These are phyloP conservation scores for Saccharata proteae DNA, from an alignment of 2,329 filamentous ascomycete species.

Conservation along the genomic window DNA sequence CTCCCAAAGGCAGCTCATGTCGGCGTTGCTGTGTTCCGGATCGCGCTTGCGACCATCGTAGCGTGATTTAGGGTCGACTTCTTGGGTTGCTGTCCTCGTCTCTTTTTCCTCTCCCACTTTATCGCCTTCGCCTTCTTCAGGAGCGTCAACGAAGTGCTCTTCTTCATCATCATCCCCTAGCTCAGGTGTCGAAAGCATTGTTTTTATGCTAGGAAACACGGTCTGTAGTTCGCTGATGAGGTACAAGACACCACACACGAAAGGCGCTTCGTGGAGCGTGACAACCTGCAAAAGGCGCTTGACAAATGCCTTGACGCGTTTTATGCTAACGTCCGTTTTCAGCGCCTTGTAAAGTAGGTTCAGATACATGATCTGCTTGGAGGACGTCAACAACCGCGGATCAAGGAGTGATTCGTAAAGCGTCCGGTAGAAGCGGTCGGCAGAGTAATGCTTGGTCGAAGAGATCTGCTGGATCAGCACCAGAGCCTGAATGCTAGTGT, in stretches of 20 bases:
- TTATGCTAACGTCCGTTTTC: conserved; percentile 80
- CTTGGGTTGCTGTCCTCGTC: no score
- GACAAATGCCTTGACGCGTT: conserved; percentile 87
- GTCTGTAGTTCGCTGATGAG: conserved; percentile 69
- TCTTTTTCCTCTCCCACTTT: no score
- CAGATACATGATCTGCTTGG: conserved; percentile 89
- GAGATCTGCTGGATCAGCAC: conserved; percentile 91
- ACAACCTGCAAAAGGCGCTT: conserved; percentile 85
- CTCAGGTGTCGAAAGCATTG: conserved; percentile 56
- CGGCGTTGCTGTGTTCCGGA: conserved; percentile 85
- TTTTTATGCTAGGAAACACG: conserved; percentile 67
- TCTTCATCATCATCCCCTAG: conserved; percentile 68
- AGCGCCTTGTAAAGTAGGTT: conserved; percentile 82
- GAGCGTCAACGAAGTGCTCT: conserved; percentile 56
- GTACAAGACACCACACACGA: conserved; percentile 87
- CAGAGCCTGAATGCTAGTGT: conserved; percentile 91
- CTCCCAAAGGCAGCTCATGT: conserved; percentile 89
- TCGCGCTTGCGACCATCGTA: conserved; percentile 90
- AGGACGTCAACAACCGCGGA: conserved; percentile 74
- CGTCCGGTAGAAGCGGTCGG: conserved; percentile 88
- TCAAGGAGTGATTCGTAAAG: conserved; percentile 92
- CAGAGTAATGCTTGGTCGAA: conserved; percentile 63
- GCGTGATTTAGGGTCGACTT: conserved; percentile 11
- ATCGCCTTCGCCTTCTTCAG: conserved; percentile 39
- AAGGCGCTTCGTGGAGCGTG: conserved; percentile 80